Evolutionary conservation across 352 stramenopile species (phyloP), one percentile per base, ranked within the genome.

Genomic region (Aphanomyces astaci): DNA sequence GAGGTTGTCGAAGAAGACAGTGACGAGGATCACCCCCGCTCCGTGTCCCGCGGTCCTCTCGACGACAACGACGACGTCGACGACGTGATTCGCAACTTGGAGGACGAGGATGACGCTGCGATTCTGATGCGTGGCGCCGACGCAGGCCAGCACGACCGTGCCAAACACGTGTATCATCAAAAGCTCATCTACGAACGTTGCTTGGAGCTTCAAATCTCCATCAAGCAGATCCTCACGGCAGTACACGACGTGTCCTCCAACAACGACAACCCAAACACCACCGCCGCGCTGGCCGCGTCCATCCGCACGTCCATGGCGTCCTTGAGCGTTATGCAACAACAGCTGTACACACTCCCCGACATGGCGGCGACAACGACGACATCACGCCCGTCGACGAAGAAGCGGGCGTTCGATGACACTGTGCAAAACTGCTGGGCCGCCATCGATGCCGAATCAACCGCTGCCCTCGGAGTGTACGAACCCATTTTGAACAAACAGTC

Each of bases 191-290:
- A 85, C 84, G 86, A 95, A 65, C 80, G 82, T 25, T 92, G 80
- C 74, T 76, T 95, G 3, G 86, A 95, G 66, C 74, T 82, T 48
- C 86, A 95, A 73, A 95, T 95, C 69, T 90, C 88, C 72, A 90
- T 86, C 0, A 93, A 93, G 75, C 74, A 84, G 3, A 53, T 93
- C 36, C 71, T 95, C 2, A 82, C 74, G 7, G 80, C 76, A 13
- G 69, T 72, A 0, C 90, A 92, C 60, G 68, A 71, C 1, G 55
- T 59, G 3, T 52, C 64, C 0, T 32, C 71, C 9, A 32, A 57
- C 1, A 76, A 54, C 13, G 72, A n/a, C n/a, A n/a, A 76, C 36
- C 72, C 48, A 0, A 65, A 76, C 30, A 79, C 73, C 24, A 88
- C 82, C 48, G 56, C 75, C 1, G 33, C 75, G 30, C 71, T 80